Base-by-base conservation (phyloP, 192 early-diverging fungal genomes). In the Coemansia sp. region DNA sequence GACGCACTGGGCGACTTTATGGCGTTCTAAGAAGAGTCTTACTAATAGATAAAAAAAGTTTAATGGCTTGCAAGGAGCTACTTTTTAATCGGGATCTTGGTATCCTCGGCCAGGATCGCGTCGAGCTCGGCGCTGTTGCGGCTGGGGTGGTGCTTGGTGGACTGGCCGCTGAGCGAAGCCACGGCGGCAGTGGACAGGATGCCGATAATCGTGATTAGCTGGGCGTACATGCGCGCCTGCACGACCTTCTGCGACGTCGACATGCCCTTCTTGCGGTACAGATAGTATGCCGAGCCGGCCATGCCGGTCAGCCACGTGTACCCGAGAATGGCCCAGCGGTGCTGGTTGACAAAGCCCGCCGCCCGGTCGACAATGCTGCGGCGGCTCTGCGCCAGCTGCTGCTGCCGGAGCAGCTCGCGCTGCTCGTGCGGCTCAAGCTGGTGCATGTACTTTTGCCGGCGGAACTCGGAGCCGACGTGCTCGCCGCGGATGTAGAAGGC, bases 161-260 rank as follows among this genome's bases (percentile, higher is more conserved):
- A n/a, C 44, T 68, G 56, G 2, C 36, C 50, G 45, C 66, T 54
- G 12, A 77, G 36, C 38, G 75, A 77, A 2, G 68, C 78, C 26
- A 87, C 51, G 20, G 64, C 77, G 4, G 84, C 86, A 1, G 82
- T 82, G 2, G 76, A 83, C 62, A 85, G 63, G 15, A 87, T 65
- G 1, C 81, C 82, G 14, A 78, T 62, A 45, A 87, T 69, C 22
- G 84, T 85, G 41, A 82, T 78, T 8, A 74, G 68, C 71, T 87
- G 86, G 5, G 86, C 82, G 60, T 85, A 86, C 82, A 87, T 84
- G 57, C 86, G 81, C 1, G 86, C 86, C 56, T 87, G 84, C 2
- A 86, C 84, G 2, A 82, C 28, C 51, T 86, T 85, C 55, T 87
- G 84, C n/a, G 81, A 69, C 5, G 58, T 60, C 1, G 74, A 64